Percentiles rank a stretch among this genome's conserved stretches.
phyloP scores from a whole-genome alignment of 345 rosid genomes.

The Eucalyptus pauciflora region DNA sequence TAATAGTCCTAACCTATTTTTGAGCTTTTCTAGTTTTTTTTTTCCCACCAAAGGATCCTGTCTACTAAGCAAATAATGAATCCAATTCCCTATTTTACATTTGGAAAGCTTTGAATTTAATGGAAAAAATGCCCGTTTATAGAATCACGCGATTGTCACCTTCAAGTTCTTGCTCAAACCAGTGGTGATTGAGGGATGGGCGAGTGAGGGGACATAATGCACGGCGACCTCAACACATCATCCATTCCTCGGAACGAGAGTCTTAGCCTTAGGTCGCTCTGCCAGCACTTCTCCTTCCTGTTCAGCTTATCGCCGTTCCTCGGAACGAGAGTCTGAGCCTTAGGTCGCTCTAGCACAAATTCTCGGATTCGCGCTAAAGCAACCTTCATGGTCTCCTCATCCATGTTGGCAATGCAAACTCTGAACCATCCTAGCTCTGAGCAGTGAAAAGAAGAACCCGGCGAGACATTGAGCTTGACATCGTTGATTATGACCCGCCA shows the following conservation, averaged over 20 bases:
- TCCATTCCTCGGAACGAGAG: constrained; percentile 37
- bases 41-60: background rate
- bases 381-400: constrained; percentile 52
- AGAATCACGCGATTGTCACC: background rate
- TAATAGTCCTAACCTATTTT: background rate
- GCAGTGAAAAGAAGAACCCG: constrained; percentile 87
- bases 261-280: constrained; percentile 48
- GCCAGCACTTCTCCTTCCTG: constrained; percentile 44
- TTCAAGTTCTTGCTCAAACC: constrained; percentile 27
- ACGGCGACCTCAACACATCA: constrained; percentile 25
- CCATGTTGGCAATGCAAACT: constrained; percentile 93
- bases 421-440: constrained; percentile 89
- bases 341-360: constrained; percentile 15
- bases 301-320: constrained; percentile 17
- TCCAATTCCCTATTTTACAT: background rate
- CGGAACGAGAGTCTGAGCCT: too few relatives aligned
- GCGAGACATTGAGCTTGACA: constrained; percentile 83
- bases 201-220: constrained; percentile 55
- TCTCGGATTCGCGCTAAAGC: constrained; percentile 62
- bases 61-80: background rate
- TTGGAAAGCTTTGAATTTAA: background rate
- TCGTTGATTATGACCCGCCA: constrained; percentile 74
- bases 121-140: background rate
- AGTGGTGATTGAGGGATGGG: constrained; percentile 72
- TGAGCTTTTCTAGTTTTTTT: background rate